Evolutionary conservation across 805 yeast genomes (phyloP).

Genomic region (Candida xyloterini): DNA sequence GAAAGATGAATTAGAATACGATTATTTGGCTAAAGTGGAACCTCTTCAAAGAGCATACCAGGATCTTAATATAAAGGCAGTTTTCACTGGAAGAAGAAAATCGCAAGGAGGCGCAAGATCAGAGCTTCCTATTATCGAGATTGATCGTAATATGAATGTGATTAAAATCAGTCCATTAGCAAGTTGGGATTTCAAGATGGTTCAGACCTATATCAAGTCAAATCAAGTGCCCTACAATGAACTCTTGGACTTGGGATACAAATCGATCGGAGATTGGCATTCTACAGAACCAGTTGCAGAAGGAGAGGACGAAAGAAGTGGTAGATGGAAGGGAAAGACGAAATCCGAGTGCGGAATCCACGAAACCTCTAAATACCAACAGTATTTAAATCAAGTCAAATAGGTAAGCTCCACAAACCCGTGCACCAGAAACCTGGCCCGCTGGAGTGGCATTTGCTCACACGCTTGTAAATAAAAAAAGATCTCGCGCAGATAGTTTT

Average conservation of each 20-base stretch:
- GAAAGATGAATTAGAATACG: constrained; percentile 74
- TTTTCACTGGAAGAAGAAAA: constrained; percentile 86
- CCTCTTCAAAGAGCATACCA: constrained; percentile 84
- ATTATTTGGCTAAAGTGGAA: constrained; percentile 86
- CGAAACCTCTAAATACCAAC: constrained; percentile 69
- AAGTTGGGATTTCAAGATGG: constrained; percentile 75
- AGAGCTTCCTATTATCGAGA: constrained; percentile 67
- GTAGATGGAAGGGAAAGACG: constrained; percentile 90
- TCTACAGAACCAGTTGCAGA: constrained; percentile 85
- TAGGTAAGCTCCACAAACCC: constrained; percentile 3
- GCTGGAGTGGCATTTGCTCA: constrained; percentile 1
- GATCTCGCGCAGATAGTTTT: constrained; percentile 14
- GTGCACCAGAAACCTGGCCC: constrained; percentile 1
- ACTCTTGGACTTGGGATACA: constrained; percentile 79
- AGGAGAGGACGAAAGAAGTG: constrained; percentile 95
- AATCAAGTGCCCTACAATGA: constrained; percentile 83
- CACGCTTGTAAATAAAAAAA: constrained; percentile 6
- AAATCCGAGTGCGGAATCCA: constrained; percentile 98
- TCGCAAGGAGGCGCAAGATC: constrained; percentile 88
- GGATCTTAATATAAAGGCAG: constrained; percentile 72
- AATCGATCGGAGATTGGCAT: constrained; percentile 94
- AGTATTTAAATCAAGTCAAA: constrained; percentile 41
- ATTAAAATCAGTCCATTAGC: constrained; percentile 88
- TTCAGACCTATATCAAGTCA: constrained; percentile 62
- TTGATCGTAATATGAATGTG: constrained; percentile 65